Evolutionary conservation across 352 stramenopile species (phyloP), one percentile per base, ranked within the genome.

Genomic region (Phytopythium litorale): DNA sequence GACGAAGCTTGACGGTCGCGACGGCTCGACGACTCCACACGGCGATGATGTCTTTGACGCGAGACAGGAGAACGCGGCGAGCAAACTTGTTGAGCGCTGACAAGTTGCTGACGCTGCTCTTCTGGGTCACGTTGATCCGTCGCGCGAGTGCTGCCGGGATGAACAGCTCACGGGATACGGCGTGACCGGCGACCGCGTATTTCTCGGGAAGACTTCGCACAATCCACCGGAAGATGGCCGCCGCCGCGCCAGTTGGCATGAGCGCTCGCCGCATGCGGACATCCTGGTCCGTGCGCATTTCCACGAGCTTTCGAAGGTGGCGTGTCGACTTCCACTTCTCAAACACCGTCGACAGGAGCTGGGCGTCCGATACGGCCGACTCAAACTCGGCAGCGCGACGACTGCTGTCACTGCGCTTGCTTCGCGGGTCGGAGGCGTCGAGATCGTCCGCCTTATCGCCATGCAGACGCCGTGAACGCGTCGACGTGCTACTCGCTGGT

Each of bases 211-310:
- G 65, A 38, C 62, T 68, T 6, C 63, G 11, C 5, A 53, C 54
- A 33, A 89, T 60, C 79, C 81, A 91, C 25, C 64, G 75, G 55
- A 89, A 87, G 15, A 88, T 19, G 0, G 76, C 70, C 25, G 5
- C 7, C 6, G 37, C 13, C 19, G 54, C 54, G 3, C 21, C 16
- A 16, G 23, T 50, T 0, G 73, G 56, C 19, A 78, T 58, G 7
- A 77, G 19, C 0, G 65, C 53, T 8, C 75, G 70, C 0, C 64
- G 59, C 21, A 72, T 42, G 1, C 62, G 63, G 7, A 71, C 3
- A 37, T 79, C 60, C 2, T 74, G 70, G 0, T 58, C 32, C 35
- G 71, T 72, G 28, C 61, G 64, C 7, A 73, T 62, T 4, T 67
- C 56, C 9, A 71, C 60, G 7, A 86, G 68, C 1, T 64, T 60